These are phyloP conservation scores for Salix brachista DNA, from an alignment of 345 rosid species.

Conservation along the genomic window DNA sequence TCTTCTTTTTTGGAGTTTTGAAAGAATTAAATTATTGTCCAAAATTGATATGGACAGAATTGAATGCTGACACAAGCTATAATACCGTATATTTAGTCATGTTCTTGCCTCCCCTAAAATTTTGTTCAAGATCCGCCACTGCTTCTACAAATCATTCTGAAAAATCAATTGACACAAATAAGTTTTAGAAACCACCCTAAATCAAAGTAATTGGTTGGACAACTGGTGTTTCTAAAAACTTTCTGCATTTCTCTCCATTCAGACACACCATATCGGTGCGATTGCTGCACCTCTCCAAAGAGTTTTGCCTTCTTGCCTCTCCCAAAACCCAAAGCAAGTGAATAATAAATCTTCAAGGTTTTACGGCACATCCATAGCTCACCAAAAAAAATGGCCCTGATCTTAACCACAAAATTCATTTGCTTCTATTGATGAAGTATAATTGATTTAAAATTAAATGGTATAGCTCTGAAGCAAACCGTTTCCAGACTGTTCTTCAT, in stretches of 20 bases:
- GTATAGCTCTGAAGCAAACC: neutral
- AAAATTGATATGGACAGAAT: too few species aligned
- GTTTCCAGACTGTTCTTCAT: neutral
- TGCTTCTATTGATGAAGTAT: neutral
- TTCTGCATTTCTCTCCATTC: neutral
- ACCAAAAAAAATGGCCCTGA: neutral
- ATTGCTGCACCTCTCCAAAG: neutral
- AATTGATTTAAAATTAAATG: neutral
- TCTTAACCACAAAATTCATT: neutral
- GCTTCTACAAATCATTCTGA: neutral
- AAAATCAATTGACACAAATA: neutral
- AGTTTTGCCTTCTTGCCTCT: neutral
- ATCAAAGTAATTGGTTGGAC: neutral
- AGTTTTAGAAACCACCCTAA: neutral
- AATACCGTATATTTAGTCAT: too few species aligned
- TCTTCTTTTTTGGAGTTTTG: too few species aligned
- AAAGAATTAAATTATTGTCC: too few species aligned
- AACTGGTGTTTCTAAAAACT: neutral
- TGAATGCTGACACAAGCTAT: too few species aligned
- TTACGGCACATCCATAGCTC: neutral
- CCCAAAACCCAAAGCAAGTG: neutral
- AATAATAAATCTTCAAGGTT: neutral
- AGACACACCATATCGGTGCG: neutral
- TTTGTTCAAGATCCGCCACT: too few species aligned
- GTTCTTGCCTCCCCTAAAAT: too few species aligned